Conservation (phyloP, 2,329 filamentous ascomycete species). For the Aureobasidium vineae region DNA sequence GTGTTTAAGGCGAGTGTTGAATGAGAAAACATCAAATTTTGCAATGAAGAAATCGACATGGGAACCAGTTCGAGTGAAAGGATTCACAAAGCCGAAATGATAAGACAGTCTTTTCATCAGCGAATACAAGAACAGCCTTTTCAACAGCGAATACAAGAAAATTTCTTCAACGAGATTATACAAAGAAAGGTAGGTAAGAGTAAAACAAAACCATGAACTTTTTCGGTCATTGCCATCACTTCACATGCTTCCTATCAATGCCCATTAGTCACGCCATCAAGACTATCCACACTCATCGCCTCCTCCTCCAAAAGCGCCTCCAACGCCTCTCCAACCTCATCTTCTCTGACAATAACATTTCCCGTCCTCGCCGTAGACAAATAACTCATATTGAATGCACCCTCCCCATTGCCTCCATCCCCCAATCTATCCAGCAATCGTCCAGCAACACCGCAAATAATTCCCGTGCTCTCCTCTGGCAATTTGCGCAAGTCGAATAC, state of each 20-base stretch:
- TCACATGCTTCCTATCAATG: not conserved
- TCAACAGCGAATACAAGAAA: too few relatives aligned
- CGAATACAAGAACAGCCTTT: too few relatives aligned
- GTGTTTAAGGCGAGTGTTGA: too few relatives aligned
- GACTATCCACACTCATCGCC: not conserved
- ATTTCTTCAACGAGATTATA: too few relatives aligned
- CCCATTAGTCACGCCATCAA: not conserved
- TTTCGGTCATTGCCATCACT: not conserved
- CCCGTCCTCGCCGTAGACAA: constrained; percentile 85
- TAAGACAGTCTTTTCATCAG: too few relatives aligned
- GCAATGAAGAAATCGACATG: too few relatives aligned
- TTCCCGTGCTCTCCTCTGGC: constrained; percentile 85
- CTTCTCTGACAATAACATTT: constrained; percentile 78
- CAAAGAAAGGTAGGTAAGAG: not conserved
- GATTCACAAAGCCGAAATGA: too few relatives aligned
- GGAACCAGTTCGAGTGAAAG: too few relatives aligned
- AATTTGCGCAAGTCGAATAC: constrained; percentile 79
- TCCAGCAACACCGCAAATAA: constrained; percentile 90
- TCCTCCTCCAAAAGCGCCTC: constrained; percentile 57
- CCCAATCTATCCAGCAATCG: constrained; percentile 70
- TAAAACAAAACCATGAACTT: constrained; percentile 4
- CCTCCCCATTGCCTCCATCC: constrained; percentile 42
- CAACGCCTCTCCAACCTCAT: constrained; percentile 71
- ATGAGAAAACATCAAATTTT: too few relatives aligned
- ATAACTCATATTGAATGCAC: constrained; percentile 71